Evolutionary conservation across 306 rosid species (phyloP), one percentile per base, ranked within the genome.

Genomic region (Rosa persica): DNA sequence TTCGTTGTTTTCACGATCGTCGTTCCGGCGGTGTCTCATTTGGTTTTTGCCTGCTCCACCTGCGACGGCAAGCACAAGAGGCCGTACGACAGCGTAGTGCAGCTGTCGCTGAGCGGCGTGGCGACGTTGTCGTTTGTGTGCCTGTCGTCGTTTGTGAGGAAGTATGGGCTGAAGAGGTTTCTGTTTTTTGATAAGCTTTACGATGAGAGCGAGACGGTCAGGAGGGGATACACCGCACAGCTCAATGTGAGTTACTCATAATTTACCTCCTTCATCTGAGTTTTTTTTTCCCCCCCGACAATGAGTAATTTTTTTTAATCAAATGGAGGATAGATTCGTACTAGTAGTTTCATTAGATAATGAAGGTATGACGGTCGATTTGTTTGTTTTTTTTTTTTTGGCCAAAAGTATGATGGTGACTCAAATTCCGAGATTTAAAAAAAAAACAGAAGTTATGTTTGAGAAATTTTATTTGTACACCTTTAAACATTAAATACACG

Each of bases 131-230:
- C 99, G 44, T 95, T 92, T 64, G 61, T 92, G 17, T 93, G 93
- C 60, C 86, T 95, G 11, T 69, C 99, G 3, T 48, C 70, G n/a
- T 89, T 91, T 83, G 89, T 92, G 1, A 75, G 77, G 48, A 86
- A 78, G 27, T 95, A 80, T 6, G 96, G 99, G 0, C 86, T 95
- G 0, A 78, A 93, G 13, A 84, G 93, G 72, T 95, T 93, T 81
- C 77, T 95, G 83, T 95, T 95, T 90, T 84, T 93, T 17, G 96
- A 89, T 49, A 91, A 89, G 87, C 98, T 91, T 6, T 89, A 90
- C 66, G 85, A 95, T 17, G 98, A 93, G 34, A 95, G 99, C 86
- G 97, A 93, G 70, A 82, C 83, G 2, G 93, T 93, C 5, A 75
- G 98, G 38, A 67, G 5, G 30, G 89, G 92, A 20, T 95, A 95